These are phyloP conservation scores for Platanthera guangdongensis DNA, from an alignment of 106 monocot species.

Conservation along the genomic window DNA sequence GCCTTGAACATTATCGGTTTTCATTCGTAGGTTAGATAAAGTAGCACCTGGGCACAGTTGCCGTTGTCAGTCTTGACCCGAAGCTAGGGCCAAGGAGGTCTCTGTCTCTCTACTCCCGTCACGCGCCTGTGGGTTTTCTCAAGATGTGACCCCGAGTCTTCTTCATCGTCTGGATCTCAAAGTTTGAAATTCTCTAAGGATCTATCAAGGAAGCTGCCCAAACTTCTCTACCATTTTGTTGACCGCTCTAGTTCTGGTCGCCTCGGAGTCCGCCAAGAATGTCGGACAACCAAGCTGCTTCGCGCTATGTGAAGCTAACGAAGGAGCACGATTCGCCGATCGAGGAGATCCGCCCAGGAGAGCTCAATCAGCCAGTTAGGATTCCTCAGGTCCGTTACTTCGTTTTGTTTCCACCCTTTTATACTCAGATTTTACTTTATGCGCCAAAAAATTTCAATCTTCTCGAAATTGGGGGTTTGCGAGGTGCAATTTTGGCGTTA, in stretches of 20 bases:
- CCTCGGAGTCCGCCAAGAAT: neutral
- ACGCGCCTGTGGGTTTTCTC: neutral
- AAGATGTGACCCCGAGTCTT: neutral
- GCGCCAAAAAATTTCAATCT: neutral
- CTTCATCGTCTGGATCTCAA: neutral
- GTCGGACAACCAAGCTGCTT: slow-evolving; percentile 11
- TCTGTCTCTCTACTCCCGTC: neutral
- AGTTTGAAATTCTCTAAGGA: neutral
- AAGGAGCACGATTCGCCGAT: slow-evolving; percentile 26
- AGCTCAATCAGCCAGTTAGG: slow-evolving; percentile 26
- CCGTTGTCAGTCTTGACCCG: neutral
- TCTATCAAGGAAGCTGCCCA: neutral
- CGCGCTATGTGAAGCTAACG: slow-evolving; percentile 80
- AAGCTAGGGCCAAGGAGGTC: neutral
- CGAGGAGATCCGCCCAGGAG: slow-evolving; percentile 23
- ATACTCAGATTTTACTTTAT: neutral
- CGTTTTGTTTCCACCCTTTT: neutral
- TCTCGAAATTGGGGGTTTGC: neutral
- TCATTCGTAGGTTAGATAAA: neutral
- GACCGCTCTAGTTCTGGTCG: neutral
- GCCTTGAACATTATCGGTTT: neutral
- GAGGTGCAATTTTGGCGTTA: neutral
- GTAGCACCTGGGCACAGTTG: neutral
- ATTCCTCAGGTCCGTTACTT: slow-evolving; percentile 16
- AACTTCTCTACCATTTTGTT: neutral